Evolutionary conservation across 2,329 filamentous ascomycete genomes (phyloP), one percentile per base, ranked within the genome.

Genomic region (Calonectria hawksworthii): DNA sequence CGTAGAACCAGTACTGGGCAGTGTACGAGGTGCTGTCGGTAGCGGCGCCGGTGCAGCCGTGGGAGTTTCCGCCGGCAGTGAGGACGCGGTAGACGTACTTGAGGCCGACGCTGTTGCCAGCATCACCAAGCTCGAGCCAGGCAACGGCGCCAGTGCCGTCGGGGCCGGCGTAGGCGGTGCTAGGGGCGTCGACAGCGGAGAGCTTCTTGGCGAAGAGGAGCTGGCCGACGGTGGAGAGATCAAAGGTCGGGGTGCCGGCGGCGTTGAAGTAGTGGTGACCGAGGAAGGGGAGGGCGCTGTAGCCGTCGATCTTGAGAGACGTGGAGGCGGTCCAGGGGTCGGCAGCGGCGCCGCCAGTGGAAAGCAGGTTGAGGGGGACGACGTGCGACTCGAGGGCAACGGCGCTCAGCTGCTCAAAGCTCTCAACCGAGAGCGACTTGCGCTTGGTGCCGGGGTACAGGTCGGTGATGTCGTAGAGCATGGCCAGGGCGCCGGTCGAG

Each of bases 261-360:
- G 76, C 75, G 83, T 89, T 89, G 87, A 95, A 95, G 89, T 88
- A 94, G 87, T 95, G 94, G 79, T 91, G 88, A 36, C 93, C 94
- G 18, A 93, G 82, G 79, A 89, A 88, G 64, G 85, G 83, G 8
- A 90, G 73, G 32, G 64, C 81, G 76, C 28, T 13, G 52, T 68
- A 82, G 41, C 88, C 80, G 13, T 80, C 75, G 68, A 92, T 83
- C 68, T 85, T 78, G 4, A 86, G 83, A 28, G 85, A 80, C 2
- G 84, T 83, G 34, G 85, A 82, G 28, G 83, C 76, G 54, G 85
- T 84, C 77, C 90, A 90, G 3, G 90, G 88, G n/a, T 85, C 78
- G 9, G 85, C 80, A 64, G 85, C 82, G 51, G 88, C 88, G 66
- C 86, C 87, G 6, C 80, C 73, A 61, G 84, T 78, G 50, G 81